These are phyloP conservation scores for Fusarium redolens DNA, from an alignment of 2,329 filamentous ascomycete genomes.

Conservation along the genomic window DNA sequence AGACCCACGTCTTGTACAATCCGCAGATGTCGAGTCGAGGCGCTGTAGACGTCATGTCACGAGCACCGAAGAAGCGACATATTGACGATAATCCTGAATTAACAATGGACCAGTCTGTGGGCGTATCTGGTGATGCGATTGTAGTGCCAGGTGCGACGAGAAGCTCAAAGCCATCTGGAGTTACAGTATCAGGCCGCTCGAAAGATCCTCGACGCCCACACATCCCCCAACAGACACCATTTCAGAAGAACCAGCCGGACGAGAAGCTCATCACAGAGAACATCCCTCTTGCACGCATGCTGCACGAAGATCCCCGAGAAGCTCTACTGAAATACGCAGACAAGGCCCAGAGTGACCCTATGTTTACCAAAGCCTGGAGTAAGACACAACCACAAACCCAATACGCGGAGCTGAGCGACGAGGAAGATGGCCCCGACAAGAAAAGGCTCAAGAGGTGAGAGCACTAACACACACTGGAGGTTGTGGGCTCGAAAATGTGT, in stretches of 20 bases:
- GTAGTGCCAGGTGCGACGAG: conserved; percentile 73
- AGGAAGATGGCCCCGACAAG: conserved; percentile 77
- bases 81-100: conserved; percentile 91
- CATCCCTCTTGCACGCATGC: conserved; percentile 90
- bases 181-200: conserved; percentile 81
- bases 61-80: conserved; percentile 93
- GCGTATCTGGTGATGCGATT: conserved; percentile 85
- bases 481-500: conserved; percentile 10
- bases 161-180: conserved; percentile 68
- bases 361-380: conserved; percentile 95
- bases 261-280: conserved; percentile 88
- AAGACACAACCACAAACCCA: conserved; percentile 92
- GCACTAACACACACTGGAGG: conserved; percentile 19
- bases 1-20: conserved; percentile 91
- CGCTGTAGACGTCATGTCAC: conserved; percentile 89
- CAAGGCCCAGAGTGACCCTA: conserved; percentile 88
- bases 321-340: conserved; percentile 95
- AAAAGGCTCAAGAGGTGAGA: conserved; percentile 67
- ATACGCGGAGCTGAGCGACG: conserved; percentile 90
- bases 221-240: conserved; percentile 85
- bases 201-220: conserved; percentile 87
- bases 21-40: conserved; percentile 84
- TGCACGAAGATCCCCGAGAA: conserved; percentile 95
- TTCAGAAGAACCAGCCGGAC: conserved; percentile 90
- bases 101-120: conserved; percentile 84